Base-by-base conservation (phyloP, 2,329 filamentous ascomycete genomes). In the Kalmusia sp. region DNA sequence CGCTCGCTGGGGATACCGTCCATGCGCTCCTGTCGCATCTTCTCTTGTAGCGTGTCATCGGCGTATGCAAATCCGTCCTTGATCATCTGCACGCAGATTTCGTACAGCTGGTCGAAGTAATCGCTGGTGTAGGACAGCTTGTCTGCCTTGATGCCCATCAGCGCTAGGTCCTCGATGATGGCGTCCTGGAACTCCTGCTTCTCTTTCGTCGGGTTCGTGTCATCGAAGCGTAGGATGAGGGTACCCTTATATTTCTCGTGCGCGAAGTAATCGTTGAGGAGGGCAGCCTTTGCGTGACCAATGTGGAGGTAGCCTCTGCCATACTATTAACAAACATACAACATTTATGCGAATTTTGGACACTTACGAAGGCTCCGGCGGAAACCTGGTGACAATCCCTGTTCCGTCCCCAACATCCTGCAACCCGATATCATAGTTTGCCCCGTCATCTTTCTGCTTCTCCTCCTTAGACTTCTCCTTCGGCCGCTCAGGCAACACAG, bases 141-240 rank as follows among this genome's bases (percentile, higher is more conserved):
- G 75, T 97, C 93, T 19, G 93, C 91, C 77, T 90, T 91, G 76
- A 99, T 91, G 25, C 93, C 93, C 83, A 99, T 92, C 48, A 98
- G 83, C 44, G 87, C 87, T 45, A 97, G 84, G 75, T 99, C 95
- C 79, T 96, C 89, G 33, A 96, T 82, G 58, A 99, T 99, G 4
- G 92, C 85, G 76, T 98, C 92, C 73, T 98, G 89, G 74, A 89
- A 99, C 79, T 98, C 95, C 73, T 93, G 87, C 80, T 96, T 97
- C 82, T 99, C 95, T 76, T 98, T 98, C 55, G 90, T 88, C 6
- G 95, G 95, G 77, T 99, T 99, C 51, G 95, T 99, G 71, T 99
- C 95, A 72, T 99, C 95, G 70, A 99, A 95, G 55, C 95, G 90
- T 44, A 98, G 85, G 54, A 96, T 87, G 65, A 99, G 82, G 67